A percentile compares a stretch with the other conserved stretches of the same genome.
These are phyloP conservation scores for Gyromitra esculenta DNA, from an alignment of 2,329 filamentous ascomycete genomes.

Conservation along the genomic window DNA sequence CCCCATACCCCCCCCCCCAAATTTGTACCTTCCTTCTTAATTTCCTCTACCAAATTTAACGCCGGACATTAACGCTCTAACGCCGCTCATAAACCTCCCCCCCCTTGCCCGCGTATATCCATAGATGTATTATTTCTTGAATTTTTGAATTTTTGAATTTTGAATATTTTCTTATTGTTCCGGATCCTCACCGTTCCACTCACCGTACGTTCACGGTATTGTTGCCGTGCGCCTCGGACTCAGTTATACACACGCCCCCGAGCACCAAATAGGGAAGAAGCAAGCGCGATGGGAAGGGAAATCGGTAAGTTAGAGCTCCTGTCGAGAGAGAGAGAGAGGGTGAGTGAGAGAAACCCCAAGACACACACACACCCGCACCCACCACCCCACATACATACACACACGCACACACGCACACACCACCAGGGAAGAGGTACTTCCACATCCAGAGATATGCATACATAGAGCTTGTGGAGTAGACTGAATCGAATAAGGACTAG, in stretches of 20 bases:
- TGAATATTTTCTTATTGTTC: too few relatives aligned
- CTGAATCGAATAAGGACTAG: background rate
- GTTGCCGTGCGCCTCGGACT: constrained; percentile 12
- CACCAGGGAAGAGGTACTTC: background rate
- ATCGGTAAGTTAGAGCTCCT: background rate
- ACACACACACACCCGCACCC: background rate
- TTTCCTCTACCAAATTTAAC: constrained; percentile 6
- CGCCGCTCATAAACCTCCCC: background rate
- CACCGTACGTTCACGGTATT: background rate
- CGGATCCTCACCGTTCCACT: too few relatives aligned
- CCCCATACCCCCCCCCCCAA: too few relatives aligned
- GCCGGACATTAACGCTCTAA: constrained; percentile 4
- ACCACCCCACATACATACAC: too few relatives aligned
- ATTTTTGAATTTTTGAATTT: too few relatives aligned
- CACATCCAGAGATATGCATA: background rate
- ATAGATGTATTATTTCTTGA: background rate
- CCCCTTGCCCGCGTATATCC: background rate
- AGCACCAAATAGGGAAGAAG: background rate
- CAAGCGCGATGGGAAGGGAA: background rate
- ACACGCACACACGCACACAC: too few relatives aligned
- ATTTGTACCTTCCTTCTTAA: constrained; percentile 1
- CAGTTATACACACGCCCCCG: background rate
- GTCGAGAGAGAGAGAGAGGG: too few relatives aligned
- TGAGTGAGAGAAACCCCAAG: background rate
- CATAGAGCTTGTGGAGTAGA: background rate